Conservation (phyloP, 2,329 filamentous ascomycete genomes). For the Xylariaceae sp. region DNA sequence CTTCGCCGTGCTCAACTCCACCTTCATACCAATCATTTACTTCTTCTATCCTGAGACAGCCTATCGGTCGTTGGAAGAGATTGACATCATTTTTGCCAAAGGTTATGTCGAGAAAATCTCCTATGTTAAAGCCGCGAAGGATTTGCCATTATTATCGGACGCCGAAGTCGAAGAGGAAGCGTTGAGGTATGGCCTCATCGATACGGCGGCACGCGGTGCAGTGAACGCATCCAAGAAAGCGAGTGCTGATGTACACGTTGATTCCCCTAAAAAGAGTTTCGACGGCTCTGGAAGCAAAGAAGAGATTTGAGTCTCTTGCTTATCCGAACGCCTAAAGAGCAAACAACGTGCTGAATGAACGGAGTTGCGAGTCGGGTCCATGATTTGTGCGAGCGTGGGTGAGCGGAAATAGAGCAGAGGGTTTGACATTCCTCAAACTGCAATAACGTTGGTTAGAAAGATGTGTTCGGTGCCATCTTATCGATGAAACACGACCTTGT, state of each 20-base stretch:
- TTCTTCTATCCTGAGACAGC: slow-evolving; percentile 54
- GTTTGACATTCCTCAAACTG: too few relatives aligned
- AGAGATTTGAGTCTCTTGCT: slow-evolving; percentile 10
- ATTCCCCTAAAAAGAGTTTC: slow-evolving; percentile 24
- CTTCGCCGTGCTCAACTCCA: slow-evolving; percentile 34
- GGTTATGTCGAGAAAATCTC: slow-evolving; percentile 57
- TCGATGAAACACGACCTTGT: too few relatives aligned
- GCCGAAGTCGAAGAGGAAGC: slow-evolving; percentile 53
- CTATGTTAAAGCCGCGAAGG: slow-evolving; percentile 56
- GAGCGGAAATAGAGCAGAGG: too few relatives aligned
- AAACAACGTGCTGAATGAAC: too few relatives aligned
- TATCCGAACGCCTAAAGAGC: too few relatives aligned
- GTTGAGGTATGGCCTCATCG: slow-evolving; percentile 31
- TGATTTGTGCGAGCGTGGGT: too few relatives aligned
- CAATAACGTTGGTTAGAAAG: too few relatives aligned
- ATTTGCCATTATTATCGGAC: slow-evolving; percentile 52
- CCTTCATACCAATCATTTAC: slow-evolving; percentile 41
- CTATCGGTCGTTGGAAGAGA: slow-evolving; percentile 51
- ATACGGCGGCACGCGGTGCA: slow-evolving; percentile 24
- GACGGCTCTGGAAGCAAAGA: slow-evolving; percentile 22
- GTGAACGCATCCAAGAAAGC: background rate
- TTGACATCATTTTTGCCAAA: slow-evolving; percentile 60
- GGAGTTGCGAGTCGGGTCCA: too few relatives aligned
- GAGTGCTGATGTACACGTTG: slow-evolving; percentile 11
- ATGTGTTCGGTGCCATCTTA: too few relatives aligned